These are phyloP conservation scores for Phylloporus rhodoxanthus DNA, from an alignment of 768 basidiomycete genomes.

Conservation along the genomic window DNA sequence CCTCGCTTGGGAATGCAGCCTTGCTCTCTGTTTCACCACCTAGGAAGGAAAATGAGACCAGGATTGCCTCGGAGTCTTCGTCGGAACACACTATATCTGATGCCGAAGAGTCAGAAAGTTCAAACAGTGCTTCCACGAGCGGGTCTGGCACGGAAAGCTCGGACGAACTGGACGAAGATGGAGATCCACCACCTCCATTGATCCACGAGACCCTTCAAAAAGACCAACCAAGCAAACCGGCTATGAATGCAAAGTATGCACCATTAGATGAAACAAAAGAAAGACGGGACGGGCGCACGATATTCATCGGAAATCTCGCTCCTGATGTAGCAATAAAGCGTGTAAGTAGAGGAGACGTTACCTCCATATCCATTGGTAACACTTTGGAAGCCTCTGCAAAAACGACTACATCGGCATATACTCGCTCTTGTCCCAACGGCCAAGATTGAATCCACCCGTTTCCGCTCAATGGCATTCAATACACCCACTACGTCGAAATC, in stretches of 20 bases:
- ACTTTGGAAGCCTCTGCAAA: constrained; percentile 57
- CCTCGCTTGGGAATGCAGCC: constrained; percentile 4
- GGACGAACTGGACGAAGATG: constrained; percentile 23
- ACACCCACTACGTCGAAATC: constrained; percentile 61
- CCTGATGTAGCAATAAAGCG: constrained; percentile 70
- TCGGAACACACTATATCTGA: background rate
- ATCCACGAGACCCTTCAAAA: constrained; percentile 58
- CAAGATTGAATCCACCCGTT: constrained; percentile 88
- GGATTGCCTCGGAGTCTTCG: background rate
- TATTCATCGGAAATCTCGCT: constrained; percentile 89
- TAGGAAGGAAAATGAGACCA: constrained; percentile 12
- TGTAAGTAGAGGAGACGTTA: constrained; percentile 38
- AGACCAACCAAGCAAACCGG: constrained; percentile 22
- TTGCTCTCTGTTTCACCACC: constrained; percentile 16
- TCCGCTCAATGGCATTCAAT: constrained; percentile 90
- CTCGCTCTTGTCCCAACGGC: constrained; percentile 63
- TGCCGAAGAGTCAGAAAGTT: background rate
- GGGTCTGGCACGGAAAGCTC: constrained; percentile 29
- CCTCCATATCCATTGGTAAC: background rate
- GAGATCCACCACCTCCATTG: constrained; percentile 33
- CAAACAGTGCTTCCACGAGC: constrained; percentile 6
- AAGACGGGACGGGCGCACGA: constrained; percentile 71
- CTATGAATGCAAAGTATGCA: constrained; percentile 40
- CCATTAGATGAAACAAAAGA: constrained; percentile 69
- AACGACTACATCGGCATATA: constrained; percentile 73